Conservation (phyloP, 2,329 filamentous ascomycete genomes). For the Rutstroemia sp. region DNA sequence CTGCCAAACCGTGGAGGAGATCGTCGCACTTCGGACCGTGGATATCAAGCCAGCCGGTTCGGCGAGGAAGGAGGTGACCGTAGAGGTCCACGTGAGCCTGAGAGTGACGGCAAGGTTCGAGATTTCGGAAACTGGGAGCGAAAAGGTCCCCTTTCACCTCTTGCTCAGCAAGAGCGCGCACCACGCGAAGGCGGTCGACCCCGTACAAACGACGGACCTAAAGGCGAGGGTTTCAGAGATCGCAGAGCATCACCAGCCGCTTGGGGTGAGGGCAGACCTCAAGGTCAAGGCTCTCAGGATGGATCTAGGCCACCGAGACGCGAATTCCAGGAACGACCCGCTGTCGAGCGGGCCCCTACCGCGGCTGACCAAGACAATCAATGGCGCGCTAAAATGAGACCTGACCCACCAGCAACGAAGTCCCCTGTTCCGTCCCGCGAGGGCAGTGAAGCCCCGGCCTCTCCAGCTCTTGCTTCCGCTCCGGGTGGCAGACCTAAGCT, state of each 20-base stretch:
- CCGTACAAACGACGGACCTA: slow-evolving; percentile 52
- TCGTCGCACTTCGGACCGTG: slow-evolving; percentile 44
- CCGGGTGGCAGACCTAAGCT: slow-evolving; percentile 67
- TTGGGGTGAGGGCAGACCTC: slow-evolving; percentile 60
- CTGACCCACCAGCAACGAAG: slow-evolving; percentile 52
- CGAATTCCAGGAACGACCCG: slow-evolving; percentile 64
- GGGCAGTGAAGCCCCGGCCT: slow-evolving; percentile 67
- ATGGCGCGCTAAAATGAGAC: slow-evolving; percentile 87
- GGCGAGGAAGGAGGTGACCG: slow-evolving; percentile 55
- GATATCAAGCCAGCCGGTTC: slow-evolving; percentile 21
- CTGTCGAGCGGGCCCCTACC: slow-evolving; percentile 64
- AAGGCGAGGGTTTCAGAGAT: slow-evolving; percentile 51
- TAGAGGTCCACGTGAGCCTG: slow-evolving; percentile 59
- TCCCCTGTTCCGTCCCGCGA: slow-evolving; percentile 64
- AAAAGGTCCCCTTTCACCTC: slow-evolving; percentile 80
- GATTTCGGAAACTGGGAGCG: slow-evolving; percentile 92
- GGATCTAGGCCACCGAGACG: slow-evolving; percentile 73
- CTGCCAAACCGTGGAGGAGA: slow-evolving; percentile 48
- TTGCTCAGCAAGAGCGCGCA: slow-evolving; percentile 44
- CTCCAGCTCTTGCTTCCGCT: slow-evolving; percentile 51
- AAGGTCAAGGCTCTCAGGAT: slow-evolving; percentile 43
- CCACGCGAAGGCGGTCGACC: slow-evolving; percentile 52
- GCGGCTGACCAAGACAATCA: slow-evolving; percentile 89
- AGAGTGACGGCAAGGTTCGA: slow-evolving; percentile 66
- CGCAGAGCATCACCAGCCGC: slow-evolving; percentile 64